These are phyloP conservation scores for Chaetomium strumarium DNA, from an alignment of 2,329 filamentous ascomycete species.

Conservation along the genomic window DNA sequence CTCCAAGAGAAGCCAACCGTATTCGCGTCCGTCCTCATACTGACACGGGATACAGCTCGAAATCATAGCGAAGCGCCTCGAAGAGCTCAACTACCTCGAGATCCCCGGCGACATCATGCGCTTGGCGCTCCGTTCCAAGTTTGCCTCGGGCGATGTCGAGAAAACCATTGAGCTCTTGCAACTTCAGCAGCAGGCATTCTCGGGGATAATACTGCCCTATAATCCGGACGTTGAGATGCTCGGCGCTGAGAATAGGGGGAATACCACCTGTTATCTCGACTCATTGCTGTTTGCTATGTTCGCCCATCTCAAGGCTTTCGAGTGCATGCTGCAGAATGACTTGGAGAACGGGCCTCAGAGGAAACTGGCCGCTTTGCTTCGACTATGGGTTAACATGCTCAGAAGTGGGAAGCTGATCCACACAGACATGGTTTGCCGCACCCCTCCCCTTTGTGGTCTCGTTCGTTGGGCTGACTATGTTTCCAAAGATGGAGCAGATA, in stretches of 20 bases:
- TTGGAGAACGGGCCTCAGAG: constrained; percentile 66
- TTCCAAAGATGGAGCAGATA: constrained; percentile 64
- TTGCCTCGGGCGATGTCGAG: constrained; percentile 63
- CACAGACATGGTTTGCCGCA: constrained; percentile 65
- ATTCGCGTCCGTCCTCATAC: background rate
- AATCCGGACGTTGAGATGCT: constrained; percentile 65
- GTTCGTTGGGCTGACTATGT: background rate
- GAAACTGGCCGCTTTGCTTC: constrained; percentile 69
- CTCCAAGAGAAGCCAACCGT: background rate
- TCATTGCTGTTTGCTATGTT: constrained; percentile 95
- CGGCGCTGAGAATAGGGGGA: constrained; percentile 78
- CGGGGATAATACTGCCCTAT: constrained; percentile 72
- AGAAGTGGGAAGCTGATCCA: constrained; percentile 79
- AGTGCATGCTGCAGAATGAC: constrained; percentile 80
- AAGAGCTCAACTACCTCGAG: constrained; percentile 41
- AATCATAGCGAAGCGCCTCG: constrained; percentile 35
- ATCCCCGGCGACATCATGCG: constrained; percentile 52
- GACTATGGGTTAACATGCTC: constrained; percentile 91
- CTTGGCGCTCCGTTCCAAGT: constrained; percentile 53
- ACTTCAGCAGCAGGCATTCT: constrained; percentile 73
- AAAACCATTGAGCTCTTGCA: constrained; percentile 71
- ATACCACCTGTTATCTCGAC: constrained; percentile 93
- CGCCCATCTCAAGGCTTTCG: constrained; percentile 80
- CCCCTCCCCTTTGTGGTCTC: background rate
- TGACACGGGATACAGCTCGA: constrained; percentile 33